Base-by-base conservation (phyloP, 495 filamentous ascomycete genomes). In the Penicillium diatomitis region DNA sequence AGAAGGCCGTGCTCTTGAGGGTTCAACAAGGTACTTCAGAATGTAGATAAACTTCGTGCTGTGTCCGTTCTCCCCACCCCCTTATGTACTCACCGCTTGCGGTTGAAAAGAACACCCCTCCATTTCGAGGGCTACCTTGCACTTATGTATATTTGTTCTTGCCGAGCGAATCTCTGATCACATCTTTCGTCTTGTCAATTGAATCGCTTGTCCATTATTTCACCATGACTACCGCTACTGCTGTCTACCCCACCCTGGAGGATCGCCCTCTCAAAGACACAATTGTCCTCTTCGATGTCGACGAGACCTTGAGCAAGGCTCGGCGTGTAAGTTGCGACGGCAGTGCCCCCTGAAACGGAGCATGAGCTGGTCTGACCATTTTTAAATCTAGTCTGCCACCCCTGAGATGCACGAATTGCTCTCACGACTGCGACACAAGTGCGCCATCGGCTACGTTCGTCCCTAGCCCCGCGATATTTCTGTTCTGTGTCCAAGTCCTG, bases 221-320 rank as follows among this genome's bases (percentile, higher is more conserved):
- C 20, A 20, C 2, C 20, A 76, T 73, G 69, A 63, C 70, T 11
- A 66, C 67, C 56, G 77, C 75, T 41, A 71, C 72, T 27, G 69
- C 67, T 51, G 56, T 77, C 12, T 87, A 85, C 62, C 87, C 91
- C 38, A 79, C 90, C 36, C 76, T 96, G 54, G 77, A 81, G 54
- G 71, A 86, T 55, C 88, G 91, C 55, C 84, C 87, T 32, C 70
- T 96, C 64, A 86, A 88, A 67, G 85, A 87, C 74, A 96, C 91
- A 44, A 86, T 97, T 64, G 80, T 76, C 52, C 83, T 97, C 34
- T 97, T 97, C 64, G 91, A 97, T 66, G 91, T 97, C 29, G 91
- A 97, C 64, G 83, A 74, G 49, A 96, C 91, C 30, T 77, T 97
- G 48, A 90, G 89, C 10, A 82, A 79, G 4, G 78, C 91, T 30